Conservation (phyloP, 75 land plant genomes). For the Picea glauca region DNA sequence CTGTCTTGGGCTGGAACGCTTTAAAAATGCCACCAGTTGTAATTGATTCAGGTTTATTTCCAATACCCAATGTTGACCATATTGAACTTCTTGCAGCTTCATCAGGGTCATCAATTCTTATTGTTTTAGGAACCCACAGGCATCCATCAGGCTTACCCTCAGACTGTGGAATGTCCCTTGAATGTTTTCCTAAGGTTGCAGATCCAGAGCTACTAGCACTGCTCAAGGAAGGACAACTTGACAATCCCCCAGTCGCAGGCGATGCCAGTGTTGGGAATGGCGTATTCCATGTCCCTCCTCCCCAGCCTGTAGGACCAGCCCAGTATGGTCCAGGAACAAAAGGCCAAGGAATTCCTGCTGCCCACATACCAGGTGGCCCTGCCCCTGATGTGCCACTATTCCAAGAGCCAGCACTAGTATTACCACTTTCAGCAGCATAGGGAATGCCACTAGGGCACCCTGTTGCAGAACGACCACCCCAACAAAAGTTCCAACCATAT, state of each 20-base stretch:
- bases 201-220: slow-evolving; percentile 29
- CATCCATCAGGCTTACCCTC: slow-evolving; percentile 30
- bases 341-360: slow-evolving; percentile 53
- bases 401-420: slow-evolving; percentile 7
- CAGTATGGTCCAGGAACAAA: slow-evolving; percentile 46
- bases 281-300: slow-evolving; percentile 31
- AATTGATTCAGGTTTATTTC: slow-evolving; percentile 20
- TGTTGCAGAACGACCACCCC: neutral
- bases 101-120: slow-evolving; percentile 80
- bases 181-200: slow-evolving; percentile 65
- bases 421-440: slow-evolving; percentile 3
- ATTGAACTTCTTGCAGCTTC: slow-evolving; percentile 87
- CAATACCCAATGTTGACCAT: slow-evolving; percentile 79
- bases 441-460: slow-evolving; percentile 7
- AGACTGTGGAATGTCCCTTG: slow-evolving; percentile 32
- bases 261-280: slow-evolving; percentile 21
- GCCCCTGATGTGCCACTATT: slow-evolving; percentile 19
- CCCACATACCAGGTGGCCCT: slow-evolving; percentile 26
- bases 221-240: slow-evolving; percentile 26
- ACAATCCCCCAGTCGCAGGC: slow-evolving; percentile 19
- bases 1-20: slow-evolving; percentile 29
- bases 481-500: slow-evolving; percentile 12
- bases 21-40: slow-evolving; percentile 43
- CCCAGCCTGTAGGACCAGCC: slow-evolving; percentile 32
- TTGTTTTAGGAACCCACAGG: slow-evolving; percentile 83